Percentiles rank a stretch among this genome's conserved stretches.
Conservation (phyloP, 140 eudicot species). For the Bidens hawaiensis region DNA sequence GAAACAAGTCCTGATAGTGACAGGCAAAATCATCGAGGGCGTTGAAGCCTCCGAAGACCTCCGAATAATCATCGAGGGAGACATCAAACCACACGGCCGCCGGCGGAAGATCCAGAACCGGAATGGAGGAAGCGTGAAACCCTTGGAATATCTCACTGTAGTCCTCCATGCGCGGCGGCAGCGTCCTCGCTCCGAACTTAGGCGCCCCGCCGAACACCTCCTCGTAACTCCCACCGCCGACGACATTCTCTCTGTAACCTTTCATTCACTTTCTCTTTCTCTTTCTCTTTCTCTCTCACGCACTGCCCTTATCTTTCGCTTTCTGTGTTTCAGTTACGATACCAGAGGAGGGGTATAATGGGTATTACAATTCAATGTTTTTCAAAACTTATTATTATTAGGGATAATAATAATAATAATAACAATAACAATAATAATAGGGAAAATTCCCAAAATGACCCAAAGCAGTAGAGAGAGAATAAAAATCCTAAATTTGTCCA, state of each 20-base stretch:
- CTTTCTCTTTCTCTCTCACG: conserved; percentile 36
- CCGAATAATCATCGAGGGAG: conserved; percentile 52
- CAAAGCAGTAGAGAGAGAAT: too few relatives aligned
- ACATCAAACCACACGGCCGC: conserved; percentile 40
- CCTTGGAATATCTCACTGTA: conserved; percentile 82
- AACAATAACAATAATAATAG: too few relatives aligned
- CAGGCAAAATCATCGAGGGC: conserved; percentile 58
- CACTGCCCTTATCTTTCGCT: conserved; percentile 18
- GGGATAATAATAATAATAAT: too few relatives aligned
- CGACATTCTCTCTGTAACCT: conserved; percentile 43
- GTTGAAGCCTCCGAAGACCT: conserved; percentile 60
- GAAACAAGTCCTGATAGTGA: conserved; percentile 50
- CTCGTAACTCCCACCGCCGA: conserved; percentile 42
- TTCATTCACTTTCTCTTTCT: conserved; percentile 28
- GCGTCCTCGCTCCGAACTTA: conserved; percentile 53
- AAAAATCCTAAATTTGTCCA: too few relatives aligned
- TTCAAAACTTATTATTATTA: not conserved
- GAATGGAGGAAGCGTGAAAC: conserved; percentile 83
- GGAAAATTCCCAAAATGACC: too few relatives aligned
- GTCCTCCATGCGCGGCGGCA: conserved; percentile 85
- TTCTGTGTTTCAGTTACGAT: conserved; percentile 31
- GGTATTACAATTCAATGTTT: conserved; percentile 16
- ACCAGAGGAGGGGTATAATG: conserved; percentile 18
- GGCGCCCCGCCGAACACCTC: conserved; percentile 86
- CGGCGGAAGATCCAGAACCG: conserved; percentile 74